Conservation (phyloP, 257 asterid genomes). For the Solanum sparsipilum region DNA sequence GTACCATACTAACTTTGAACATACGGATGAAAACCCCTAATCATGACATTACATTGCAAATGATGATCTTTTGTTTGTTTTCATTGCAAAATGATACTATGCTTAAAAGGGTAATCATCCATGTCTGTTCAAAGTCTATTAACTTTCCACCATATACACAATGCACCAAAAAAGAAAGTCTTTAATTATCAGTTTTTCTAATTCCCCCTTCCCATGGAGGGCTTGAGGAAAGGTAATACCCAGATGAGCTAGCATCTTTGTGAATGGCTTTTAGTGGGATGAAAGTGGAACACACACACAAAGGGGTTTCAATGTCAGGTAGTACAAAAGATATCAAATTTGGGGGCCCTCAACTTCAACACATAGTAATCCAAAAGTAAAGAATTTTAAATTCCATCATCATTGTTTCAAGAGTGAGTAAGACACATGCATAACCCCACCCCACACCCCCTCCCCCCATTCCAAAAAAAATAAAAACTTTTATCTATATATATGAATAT, state of each 20-base stretch:
- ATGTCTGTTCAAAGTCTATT: background rate
- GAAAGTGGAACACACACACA: background rate
- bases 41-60: background rate
- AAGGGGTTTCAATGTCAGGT: background rate
- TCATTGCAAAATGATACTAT: background rate
- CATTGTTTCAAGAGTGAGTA: background rate
- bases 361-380: background rate
- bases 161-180: background rate
- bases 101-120: background rate
- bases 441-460: background rate
- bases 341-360: background rate
- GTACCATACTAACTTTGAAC: background rate
- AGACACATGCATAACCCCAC: background rate
- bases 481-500: background rate
- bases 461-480: background rate
- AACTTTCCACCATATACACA: background rate
- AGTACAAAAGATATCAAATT: background rate
- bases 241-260: background rate
- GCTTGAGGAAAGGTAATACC: background rate
- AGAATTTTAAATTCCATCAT: constrained; percentile 1
- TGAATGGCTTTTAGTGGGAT: background rate
- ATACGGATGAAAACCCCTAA: background rate
- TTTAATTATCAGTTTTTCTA: background rate
- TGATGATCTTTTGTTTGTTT: background rate
- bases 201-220: background rate